Evolutionary conservation across 1,284 basidiomycete genomes (phyloP), one percentile per base, ranked within the genome.

Genomic region (Cutaneotrichosporon cutaneum): DNA sequence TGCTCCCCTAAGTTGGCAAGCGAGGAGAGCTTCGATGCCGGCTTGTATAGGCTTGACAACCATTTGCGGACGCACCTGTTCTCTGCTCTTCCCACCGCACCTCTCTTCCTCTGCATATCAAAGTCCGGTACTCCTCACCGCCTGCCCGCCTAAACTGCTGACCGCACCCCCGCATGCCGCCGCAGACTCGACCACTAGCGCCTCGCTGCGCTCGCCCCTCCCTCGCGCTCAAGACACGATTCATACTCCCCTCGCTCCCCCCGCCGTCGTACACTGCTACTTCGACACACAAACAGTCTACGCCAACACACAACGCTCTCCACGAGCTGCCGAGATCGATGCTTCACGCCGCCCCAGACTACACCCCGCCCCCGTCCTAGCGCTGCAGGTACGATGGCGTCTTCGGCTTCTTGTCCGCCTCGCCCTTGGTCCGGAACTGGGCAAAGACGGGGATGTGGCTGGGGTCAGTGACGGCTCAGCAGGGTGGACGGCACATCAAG

Each of bases 401-500:
- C 39, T 50, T 51, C 4, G 51, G 22, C 45, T 82, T 93, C 56
- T 80, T 84, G 6, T 69, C 69, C 33, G 61, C 56, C 53, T 69
- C 63, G 58, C 74, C 71, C 66, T 77, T 79, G 67, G 81, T 65
- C 52, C 73, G 66, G 68, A 81, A 78, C 66, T 81, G 79, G 27
- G 77, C 72, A 58, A 81, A 77, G 32, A 82, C 73, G 21, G 79
- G 78, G 52, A 82, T 80, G 68, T 82, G 78, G 70, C 81, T 73
- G 66, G 59, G 27, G 32, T 53, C 52, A 63, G n/a, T 36, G 44
- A 68, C 67, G 65, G 32, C 26, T 27, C 8, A 60, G 35, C 63
- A 63, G 54, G n/a, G n/a, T n/a, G n/a, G n/a, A n/a, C n/a, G n/a
- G n/a, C n/a, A n/a, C n/a, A n/a, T n/a, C 56, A 58, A 32, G 44